Evolutionary conservation across 495 filamentous ascomycete species (phyloP), one percentile per base, ranked within the genome.

Genomic region (Chaetomium cochliodes): DNA sequence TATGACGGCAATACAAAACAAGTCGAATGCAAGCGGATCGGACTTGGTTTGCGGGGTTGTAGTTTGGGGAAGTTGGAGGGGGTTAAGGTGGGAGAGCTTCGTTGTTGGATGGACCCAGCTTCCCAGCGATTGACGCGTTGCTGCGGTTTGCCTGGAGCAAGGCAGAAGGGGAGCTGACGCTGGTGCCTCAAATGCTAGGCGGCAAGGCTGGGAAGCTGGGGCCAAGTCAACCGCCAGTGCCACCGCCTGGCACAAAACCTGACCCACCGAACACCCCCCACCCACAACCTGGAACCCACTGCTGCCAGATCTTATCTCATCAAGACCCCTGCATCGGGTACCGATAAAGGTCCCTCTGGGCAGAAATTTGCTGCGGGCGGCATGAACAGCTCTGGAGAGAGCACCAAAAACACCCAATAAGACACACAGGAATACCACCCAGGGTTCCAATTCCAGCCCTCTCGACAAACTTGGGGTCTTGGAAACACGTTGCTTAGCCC

Each of bases 71-170:
- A 53, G 63, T 47, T 58, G 20, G 60, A 59, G 46, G 60, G 59
- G 62, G 22, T 58, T 49, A 11, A 69, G 71, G 70, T 66, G 66
- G 67, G 68, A 69, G 66, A 70, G 71, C 66, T 72, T 75, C 68
- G 72, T 74, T 66, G 70, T 67, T 64, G 66, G 64, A 54, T 25
- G 47, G 49, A 56, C 28, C 28, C 18, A 73, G 71, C 69, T 73
- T 63, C 69, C 54, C 59, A 60, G 61, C 67, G 60, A 67, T 67
- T 63, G 73, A 77, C 75, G 75, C 75, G 75, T 77, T 76, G 70
- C 73, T 65, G 65, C 66, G 70, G 75, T 72, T 76, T 77, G 75
- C 75, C 75, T 77, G 60, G 74, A 75, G 70, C 63, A 70, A 71
- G 73, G 72, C 71, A 70, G 68, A 68, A 41, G 39, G 20, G 44